A percentile compares a stretch with the other conserved stretches of the same genome.
These are phyloP conservation scores for Colletotrichum scovillei DNA, from an alignment of 2,329 filamentous ascomycete species.

Conservation along the genomic window DNA sequence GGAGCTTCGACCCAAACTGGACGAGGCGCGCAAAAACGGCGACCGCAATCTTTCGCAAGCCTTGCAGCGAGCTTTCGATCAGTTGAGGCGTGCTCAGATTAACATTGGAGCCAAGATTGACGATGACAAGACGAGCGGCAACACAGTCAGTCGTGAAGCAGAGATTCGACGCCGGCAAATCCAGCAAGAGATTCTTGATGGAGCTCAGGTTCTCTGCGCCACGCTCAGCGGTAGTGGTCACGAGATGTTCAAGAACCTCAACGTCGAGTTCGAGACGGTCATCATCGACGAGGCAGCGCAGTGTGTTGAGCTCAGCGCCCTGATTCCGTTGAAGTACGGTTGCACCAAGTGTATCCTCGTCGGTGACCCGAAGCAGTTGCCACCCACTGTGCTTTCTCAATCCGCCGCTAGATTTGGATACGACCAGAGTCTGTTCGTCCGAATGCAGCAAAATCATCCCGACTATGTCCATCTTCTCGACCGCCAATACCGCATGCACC, in stretches of 20 bases:
- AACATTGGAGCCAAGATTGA: slow-evolving; percentile 86
- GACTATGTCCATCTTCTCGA: slow-evolving; percentile 93
- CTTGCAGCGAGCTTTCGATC: slow-evolving; percentile 82
- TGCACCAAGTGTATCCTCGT: slow-evolving; percentile 97
- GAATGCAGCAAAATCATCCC: slow-evolving; percentile 95
- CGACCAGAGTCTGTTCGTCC: slow-evolving; percentile 97
- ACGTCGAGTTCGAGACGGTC: slow-evolving; percentile 97
- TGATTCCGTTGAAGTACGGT: slow-evolving; percentile 97
- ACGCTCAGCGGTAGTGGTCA: slow-evolving; percentile 96
- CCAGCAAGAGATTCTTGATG: slow-evolving; percentile 91
- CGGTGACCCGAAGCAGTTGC: slow-evolving; percentile 96
- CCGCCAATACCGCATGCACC: slow-evolving; percentile 99
- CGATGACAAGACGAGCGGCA: slow-evolving; percentile 85
- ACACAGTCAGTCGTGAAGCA: slow-evolving; percentile 82
- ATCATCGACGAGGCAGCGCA: slow-evolving; percentile 98
- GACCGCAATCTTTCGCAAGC: slow-evolving; percentile 60
- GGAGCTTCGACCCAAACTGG: slow-evolving; percentile 77
- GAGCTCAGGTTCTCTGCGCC: slow-evolving; percentile 92
- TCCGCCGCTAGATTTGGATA: slow-evolving; percentile 94
- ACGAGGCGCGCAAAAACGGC: slow-evolving; percentile 64
- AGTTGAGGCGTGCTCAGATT: slow-evolving; percentile 79
- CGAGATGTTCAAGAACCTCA: slow-evolving; percentile 94
- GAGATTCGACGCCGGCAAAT: slow-evolving; percentile 86
- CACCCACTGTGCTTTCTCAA: slow-evolving; percentile 94
- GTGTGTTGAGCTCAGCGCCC: slow-evolving; percentile 94